Evolutionary conservation across 768 basidiomycete species (phyloP), one percentile per base, ranked within the genome.

Genomic region (Goffeauzyma gilvescens): DNA sequence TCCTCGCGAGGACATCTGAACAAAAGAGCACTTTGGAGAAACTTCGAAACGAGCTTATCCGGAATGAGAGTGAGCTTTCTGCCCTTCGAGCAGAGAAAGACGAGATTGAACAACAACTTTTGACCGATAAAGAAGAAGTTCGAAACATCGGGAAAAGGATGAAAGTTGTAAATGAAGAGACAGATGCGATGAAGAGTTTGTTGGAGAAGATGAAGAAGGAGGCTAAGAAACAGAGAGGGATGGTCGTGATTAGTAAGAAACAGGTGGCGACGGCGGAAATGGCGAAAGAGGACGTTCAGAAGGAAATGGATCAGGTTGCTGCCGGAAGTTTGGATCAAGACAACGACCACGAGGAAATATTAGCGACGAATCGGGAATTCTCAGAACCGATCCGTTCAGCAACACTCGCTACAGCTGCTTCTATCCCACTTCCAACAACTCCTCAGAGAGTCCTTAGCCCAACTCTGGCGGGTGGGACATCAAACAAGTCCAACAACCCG

Each of bases 51-150:
- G 81, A 90, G 45, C 67, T 95, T 27, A 96, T 98, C 51, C 70
- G 72, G 31, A 78, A 81, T 4, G 89, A 96, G 66, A 86, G 84
- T 57, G 86, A 95, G 50, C 70, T 98, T 30, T 85, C 82, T 50
- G 87, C 80, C 6, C 57, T 90, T 34, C 70, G 79, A 13, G 75
- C 85, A 17, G 87, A 95, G 66, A 95, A 89, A 67, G 69, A 78
- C 6, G 93, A 96, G 64, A 69, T 95, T 17, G 86, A 89, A 60
- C 82, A 85, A 8, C 66, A 73, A 2, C 72, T 89, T 44, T 62
- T 98, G 47, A 72, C 81, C 27, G 93, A 96, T 62, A 95, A 89
- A 65, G 93, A 98, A 62, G 93, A 95, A 48, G 75, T 81, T 4
- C 71, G 90, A 31, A 81, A 78, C 31, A 65, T 95, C 48, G 78